Conservation (phyloP, 805 yeast species). For the Lachancea dasiensis region DNA sequence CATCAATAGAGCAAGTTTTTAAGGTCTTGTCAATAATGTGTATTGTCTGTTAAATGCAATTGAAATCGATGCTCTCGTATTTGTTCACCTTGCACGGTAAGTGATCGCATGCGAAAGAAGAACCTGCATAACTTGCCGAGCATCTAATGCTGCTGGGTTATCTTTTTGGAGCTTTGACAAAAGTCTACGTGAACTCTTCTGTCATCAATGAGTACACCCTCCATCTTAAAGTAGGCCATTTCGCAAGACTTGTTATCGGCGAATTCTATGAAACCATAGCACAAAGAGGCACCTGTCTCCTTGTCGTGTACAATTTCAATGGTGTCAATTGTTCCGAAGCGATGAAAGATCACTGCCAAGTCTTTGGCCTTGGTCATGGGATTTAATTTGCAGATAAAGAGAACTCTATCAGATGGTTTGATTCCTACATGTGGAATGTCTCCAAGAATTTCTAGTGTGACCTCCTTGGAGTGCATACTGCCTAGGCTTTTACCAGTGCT, state of each 20-base stretch:
- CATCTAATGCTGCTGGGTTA: not conserved
- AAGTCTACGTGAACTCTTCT: constrained; percentile 60
- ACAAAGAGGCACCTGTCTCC: constrained; percentile 43
- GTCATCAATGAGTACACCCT: constrained; percentile 59
- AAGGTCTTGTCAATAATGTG: too few species aligned
- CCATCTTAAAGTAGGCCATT: constrained; percentile 56
- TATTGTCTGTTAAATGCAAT: not conserved
- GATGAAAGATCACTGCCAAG: constrained; percentile 47
- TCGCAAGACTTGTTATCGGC: constrained; percentile 46
- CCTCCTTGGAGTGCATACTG: constrained; percentile 39
- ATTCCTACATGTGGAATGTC: constrained; percentile 54
- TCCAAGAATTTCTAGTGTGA: constrained; percentile 58
- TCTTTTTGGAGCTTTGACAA: constrained; percentile 45
- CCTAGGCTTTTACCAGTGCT: too few species aligned
- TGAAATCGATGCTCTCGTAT: not conserved
- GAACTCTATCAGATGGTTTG: constrained; percentile 54
- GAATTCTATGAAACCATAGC: constrained; percentile 62
- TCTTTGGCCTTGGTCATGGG: constrained; percentile 57
- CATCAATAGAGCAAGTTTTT: not conserved
- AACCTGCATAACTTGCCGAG: not conserved
- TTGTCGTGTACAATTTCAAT: constrained; percentile 49
- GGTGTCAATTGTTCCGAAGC: constrained; percentile 51
- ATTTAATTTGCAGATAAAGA: constrained; percentile 60
- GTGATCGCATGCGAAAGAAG: not conserved
- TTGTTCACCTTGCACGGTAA: constrained; percentile 1